Percentiles rank a stretch among this genome's conserved stretches.
Conservation (phyloP, 164 flowering plant species). For the Annona squamosa region DNA sequence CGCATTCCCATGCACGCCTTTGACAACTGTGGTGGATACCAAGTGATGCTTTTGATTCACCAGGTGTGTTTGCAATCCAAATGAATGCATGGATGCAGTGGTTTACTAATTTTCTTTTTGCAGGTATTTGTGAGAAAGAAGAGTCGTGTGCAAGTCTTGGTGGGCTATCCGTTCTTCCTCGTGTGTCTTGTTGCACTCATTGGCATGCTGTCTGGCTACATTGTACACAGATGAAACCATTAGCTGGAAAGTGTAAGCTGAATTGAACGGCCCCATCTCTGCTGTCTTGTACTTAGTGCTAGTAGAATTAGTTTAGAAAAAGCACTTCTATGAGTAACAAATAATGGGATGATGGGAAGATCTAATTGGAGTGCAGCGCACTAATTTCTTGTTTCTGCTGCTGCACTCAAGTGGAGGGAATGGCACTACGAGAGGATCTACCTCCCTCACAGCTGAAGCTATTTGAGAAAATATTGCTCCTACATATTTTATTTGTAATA, state of each 20-base stretch:
- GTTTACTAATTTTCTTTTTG: not conserved
- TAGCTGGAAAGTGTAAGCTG: not conserved
- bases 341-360: not conserved
- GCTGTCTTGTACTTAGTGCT: not conserved
- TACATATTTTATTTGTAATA: too few relatives aligned
- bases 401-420: not conserved
- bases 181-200: constrained; percentile 59
- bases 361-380: not conserved
- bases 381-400: not conserved
- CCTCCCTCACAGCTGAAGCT: too few relatives aligned
- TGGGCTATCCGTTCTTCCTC: constrained; percentile 68
- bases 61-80: too few relatives aligned
- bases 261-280: not conserved
- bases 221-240: constrained; percentile 11
- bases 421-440: not conserved
- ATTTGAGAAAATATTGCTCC: too few relatives aligned
- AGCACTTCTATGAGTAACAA: not conserved
- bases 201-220: constrained; percentile 42
- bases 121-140: constrained; percentile 45
- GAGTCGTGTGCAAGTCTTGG: constrained; percentile 31
- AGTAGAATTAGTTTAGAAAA: not conserved
- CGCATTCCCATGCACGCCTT: too few relatives aligned
- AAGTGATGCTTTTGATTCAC: too few relatives aligned
- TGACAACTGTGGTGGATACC: too few relatives aligned
- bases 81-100: too few relatives aligned